Conservation (phyloP, 306 rosid genomes). For the Rosa chinensis region DNA sequence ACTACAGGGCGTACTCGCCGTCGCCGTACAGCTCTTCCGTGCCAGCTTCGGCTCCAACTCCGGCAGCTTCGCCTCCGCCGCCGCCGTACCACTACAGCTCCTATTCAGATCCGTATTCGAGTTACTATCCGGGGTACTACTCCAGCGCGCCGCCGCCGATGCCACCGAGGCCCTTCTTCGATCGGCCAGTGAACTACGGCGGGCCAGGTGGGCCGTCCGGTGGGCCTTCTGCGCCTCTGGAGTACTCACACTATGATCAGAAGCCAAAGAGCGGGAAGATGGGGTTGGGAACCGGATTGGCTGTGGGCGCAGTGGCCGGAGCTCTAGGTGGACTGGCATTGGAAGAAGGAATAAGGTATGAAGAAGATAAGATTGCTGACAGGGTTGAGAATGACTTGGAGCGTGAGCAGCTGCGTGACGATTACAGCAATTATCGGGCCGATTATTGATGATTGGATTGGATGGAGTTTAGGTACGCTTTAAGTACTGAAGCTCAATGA, state of each 20-base stretch:
- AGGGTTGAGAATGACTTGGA: slow-evolving; percentile 51
- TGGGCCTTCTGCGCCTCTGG: slow-evolving; percentile 74
- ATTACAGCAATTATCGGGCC: slow-evolving; percentile 46
- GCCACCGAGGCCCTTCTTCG: slow-evolving; percentile 66
- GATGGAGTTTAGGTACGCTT: slow-evolving; percentile 17
- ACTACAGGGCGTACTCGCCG: slow-evolving; percentile 53
- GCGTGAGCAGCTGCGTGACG: slow-evolving; percentile 42
- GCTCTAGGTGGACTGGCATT: slow-evolving; percentile 65
- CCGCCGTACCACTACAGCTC: slow-evolving; percentile 55
- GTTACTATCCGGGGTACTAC: slow-evolving; percentile 57
- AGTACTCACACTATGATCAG: slow-evolving; percentile 54
- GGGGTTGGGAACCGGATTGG: slow-evolving; percentile 68
- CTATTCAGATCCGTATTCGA: slow-evolving; percentile 48
- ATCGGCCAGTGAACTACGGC: slow-evolving; percentile 39
- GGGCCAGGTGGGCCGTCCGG: slow-evolving; percentile 35
- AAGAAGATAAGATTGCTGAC: slow-evolving; percentile 63
- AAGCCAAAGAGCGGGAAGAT: slow-evolving; percentile 56
- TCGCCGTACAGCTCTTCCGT: slow-evolving; percentile 35
- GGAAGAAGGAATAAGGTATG: slow-evolving; percentile 67
- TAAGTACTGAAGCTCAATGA: not conserved
- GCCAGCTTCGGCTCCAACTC: slow-evolving; percentile 20
- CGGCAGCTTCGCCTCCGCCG: slow-evolving; percentile 17
- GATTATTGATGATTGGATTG: slow-evolving; percentile 34
- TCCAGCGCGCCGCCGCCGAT: slow-evolving; percentile 61
- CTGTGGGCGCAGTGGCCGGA: slow-evolving; percentile 75